Evolutionary conservation across 2,329 filamentous ascomycete species (phyloP).

Genomic region (Davidsoniella neocaledoniae): DNA sequence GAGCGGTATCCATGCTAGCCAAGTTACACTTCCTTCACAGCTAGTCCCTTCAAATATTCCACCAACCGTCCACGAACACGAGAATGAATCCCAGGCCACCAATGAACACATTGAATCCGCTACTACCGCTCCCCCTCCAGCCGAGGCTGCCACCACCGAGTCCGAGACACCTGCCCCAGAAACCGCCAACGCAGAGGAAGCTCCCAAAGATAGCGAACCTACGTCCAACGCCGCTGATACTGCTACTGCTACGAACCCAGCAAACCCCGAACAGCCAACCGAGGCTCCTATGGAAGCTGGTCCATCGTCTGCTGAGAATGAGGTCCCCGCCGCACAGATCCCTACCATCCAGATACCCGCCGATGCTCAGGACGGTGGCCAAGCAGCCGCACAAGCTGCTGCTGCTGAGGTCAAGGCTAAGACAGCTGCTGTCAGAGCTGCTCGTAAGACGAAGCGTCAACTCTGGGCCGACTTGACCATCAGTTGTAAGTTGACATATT

Average conservation of each 20-base stretch:
- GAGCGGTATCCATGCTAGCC: constrained; percentile 69
- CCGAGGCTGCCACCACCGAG: background rate
- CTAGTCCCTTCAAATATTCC: constrained; percentile 23
- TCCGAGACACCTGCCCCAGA: background rate
- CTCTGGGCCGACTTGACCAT: constrained; percentile 97
- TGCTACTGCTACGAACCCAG: too few species aligned
- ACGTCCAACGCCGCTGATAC: background rate
- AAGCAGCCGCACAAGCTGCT: constrained; percentile 7
- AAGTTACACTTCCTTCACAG: constrained; percentile 40
- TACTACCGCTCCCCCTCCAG: background rate
- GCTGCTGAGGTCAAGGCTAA: constrained; percentile 8
- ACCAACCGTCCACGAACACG: constrained; percentile 16
- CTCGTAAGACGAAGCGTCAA: constrained; percentile 69
- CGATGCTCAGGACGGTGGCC: constrained; percentile 18
- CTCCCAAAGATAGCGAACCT: background rate
- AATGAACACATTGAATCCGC: background rate
- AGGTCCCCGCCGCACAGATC: constrained; percentile 13
- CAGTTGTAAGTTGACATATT: constrained; percentile 45
- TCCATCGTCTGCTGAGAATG: background rate
- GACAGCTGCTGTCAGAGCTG: constrained; percentile 17
- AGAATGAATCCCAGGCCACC: constrained; percentile 14
- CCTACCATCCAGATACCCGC: background rate
- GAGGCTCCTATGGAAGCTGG: background rate
- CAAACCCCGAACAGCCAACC: too few species aligned
- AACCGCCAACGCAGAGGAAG: background rate